These are phyloP conservation scores for Candida sojae DNA, from an alignment of 1,139 yeast species.

Conservation along the genomic window DNA sequence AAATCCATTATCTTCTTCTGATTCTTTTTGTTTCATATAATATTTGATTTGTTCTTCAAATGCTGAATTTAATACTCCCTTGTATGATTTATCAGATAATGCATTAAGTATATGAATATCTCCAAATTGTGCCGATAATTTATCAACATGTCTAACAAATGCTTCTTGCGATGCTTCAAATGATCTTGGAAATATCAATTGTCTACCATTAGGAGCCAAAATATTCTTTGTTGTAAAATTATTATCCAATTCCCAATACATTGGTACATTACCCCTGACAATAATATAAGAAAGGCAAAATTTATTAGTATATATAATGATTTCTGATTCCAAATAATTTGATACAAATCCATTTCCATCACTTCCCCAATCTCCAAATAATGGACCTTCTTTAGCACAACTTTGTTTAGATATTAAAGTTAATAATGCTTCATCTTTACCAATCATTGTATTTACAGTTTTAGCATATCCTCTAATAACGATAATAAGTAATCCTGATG, in stretches of 20 bases:
- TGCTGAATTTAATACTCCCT: conserved; percentile 33
- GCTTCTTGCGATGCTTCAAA: conserved; percentile 68
- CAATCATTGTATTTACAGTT: conserved; percentile 50
- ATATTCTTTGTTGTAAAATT: conserved; percentile 37
- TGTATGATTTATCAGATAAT: conserved; percentile 38
- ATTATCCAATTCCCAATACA: conserved; percentile 60
- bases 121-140: conserved; percentile 58
- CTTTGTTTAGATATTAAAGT: conserved; percentile 71
- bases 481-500: conserved; percentile 57
- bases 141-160: conserved; percentile 63
- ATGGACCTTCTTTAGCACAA: conserved; percentile 57
- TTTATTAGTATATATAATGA: conserved; percentile 54
- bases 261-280: conserved; percentile 68
- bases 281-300: conserved; percentile 60
- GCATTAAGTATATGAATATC: conserved; percentile 62
- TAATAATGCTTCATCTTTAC: conserved; percentile 43
- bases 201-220: conserved; percentile 45
- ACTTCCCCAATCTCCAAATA: conserved; percentile 69
- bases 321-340: conserved; percentile 66
- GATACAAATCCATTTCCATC: conserved; percentile 74
- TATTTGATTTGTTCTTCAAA: conserved; percentile 33
- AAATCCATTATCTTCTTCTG: conserved; percentile 15
- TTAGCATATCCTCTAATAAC: conserved; percentile 69
- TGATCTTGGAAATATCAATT: conserved; percentile 55
- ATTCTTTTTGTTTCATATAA: conserved; percentile 20